Evolutionary conservation across 176 grass and related monocot genomes (phyloP).

Genomic region (Oryza brachyantha): DNA sequence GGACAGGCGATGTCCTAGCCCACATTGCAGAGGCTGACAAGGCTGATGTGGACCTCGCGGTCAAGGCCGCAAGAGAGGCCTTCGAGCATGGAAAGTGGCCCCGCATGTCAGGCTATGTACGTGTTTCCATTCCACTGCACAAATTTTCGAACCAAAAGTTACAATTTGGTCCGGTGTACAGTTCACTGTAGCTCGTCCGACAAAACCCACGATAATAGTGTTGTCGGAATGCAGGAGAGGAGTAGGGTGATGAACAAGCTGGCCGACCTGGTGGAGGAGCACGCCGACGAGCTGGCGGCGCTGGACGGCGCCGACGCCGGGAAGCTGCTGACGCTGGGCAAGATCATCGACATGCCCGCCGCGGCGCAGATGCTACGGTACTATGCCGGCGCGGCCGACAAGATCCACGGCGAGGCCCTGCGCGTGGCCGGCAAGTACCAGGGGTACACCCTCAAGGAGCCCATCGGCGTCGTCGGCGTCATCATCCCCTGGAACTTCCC

Average conservation of each 20-base stretch:
- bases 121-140: background rate
- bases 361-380: slow-evolving; percentile 64
- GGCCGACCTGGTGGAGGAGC: slow-evolving; percentile 67
- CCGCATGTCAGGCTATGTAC: slow-evolving; percentile 89
- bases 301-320: slow-evolving; percentile 68
- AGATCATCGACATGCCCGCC: slow-evolving; percentile 51
- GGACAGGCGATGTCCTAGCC: slow-evolving; percentile 67
- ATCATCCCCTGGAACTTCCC: slow-evolving; percentile 95
- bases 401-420: slow-evolving; percentile 80
- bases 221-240: slow-evolving; percentile 43
- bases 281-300: slow-evolving; percentile 72
- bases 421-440: slow-evolving; percentile 56
- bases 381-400: slow-evolving; percentile 93
- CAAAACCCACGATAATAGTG: background rate
- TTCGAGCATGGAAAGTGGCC: slow-evolving; percentile 87
- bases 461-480: slow-evolving; percentile 70
- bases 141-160: background rate
- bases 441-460: slow-evolving; percentile 84
- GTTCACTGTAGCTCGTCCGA: background rate
- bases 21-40: slow-evolving; percentile 61
- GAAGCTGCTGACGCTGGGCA: slow-evolving; percentile 67
- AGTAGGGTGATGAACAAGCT: slow-evolving; percentile 62
- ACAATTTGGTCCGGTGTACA: background rate
- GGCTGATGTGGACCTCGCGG: slow-evolving; percentile 67
- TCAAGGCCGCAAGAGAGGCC: slow-evolving; percentile 69